A percentile compares a stretch with the other conserved stretches of the same genome.
These are phyloP conservation scores for Gamsiella multidivaricata DNA, from an alignment of 192 early-diverging fungal genomes.

Conservation along the genomic window DNA sequence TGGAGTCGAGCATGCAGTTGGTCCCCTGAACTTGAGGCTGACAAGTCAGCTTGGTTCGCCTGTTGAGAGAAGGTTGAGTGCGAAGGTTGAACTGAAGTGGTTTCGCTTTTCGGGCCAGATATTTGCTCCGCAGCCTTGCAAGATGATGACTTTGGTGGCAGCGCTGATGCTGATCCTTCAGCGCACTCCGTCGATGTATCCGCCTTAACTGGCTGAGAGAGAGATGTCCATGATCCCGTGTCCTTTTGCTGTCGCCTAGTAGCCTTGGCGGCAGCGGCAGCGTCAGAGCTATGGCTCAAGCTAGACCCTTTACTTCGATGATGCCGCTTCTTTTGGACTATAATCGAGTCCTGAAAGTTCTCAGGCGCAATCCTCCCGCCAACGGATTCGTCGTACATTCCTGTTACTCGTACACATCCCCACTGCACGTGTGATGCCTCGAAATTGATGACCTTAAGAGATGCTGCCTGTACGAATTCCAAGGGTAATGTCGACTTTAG, in stretches of 20 bases:
- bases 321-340: conserved; percentile 34
- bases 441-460: conserved; percentile 49
- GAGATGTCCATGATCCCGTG: background rate
- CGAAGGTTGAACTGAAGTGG: background rate
- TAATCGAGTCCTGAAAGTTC: conserved; percentile 35
- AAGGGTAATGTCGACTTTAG: conserved; percentile 39
- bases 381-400: conserved; percentile 53
- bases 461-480: conserved; percentile 43
- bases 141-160: background rate
- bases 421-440: conserved; percentile 50
- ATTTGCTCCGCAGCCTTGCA: background rate
- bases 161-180: background rate
- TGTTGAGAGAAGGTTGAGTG: background rate
- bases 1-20: conserved; percentile 12
- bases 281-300: background rate
- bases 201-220: conserved; percentile 10
- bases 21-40: conserved; percentile 9
- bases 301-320: conserved; percentile 14
- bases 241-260: conserved; percentile 27
- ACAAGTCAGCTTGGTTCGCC: background rate
- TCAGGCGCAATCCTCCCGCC: conserved; percentile 34
- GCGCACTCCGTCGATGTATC: background rate
- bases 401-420: conserved; percentile 44
- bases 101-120: background rate
- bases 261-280: conserved; percentile 3